phyloP scores from a whole-genome alignment of 31 red algal species.

The Asparagopsis taxiformis region DNA sequence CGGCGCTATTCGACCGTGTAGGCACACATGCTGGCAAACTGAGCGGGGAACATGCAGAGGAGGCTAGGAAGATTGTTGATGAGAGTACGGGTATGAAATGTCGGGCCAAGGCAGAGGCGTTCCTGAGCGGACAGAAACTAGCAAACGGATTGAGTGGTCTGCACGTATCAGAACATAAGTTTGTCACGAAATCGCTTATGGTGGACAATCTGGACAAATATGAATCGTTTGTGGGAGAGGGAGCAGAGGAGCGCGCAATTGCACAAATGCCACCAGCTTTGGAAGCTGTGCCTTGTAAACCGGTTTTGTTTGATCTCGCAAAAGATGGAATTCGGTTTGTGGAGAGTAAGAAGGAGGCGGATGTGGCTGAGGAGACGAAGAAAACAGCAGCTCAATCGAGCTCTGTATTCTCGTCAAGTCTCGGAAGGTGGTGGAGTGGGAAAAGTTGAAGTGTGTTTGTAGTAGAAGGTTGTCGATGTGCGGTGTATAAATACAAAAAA shows the following conservation, averaged over 20 bases:
- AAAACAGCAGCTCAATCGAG: too few relatives aligned
- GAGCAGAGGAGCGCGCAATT: constrained; percentile 29
- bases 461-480: too few relatives aligned
- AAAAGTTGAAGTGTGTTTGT: too few relatives aligned
- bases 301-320: constrained; percentile 78
- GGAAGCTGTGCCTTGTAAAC: constrained; percentile 68
- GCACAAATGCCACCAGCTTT: constrained; percentile 63
- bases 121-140: constrained; percentile 14
- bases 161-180: constrained; percentile 5
- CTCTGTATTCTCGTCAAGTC: too few relatives aligned
- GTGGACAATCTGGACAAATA: constrained; percentile 49
- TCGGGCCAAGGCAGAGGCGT: constrained; percentile 46
- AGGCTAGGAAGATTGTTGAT: constrained; percentile 20
- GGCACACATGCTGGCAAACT: constrained; percentile 22
- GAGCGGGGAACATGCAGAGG: constrained; percentile 36
- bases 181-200: constrained; percentile 4
- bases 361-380: constrained; percentile 2
- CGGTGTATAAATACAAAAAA: too few relatives aligned
- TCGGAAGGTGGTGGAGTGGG: too few relatives aligned
- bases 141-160: constrained; percentile 8
- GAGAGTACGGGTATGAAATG: constrained; percentile 42
- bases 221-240: constrained; percentile 22
- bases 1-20: constrained; percentile 47
- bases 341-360: constrained; percentile 8
- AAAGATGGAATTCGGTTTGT: constrained; percentile 61